Evolutionary conservation across 257 asterid species (phyloP).

Genomic region (Nicotiana sylvestris): DNA sequence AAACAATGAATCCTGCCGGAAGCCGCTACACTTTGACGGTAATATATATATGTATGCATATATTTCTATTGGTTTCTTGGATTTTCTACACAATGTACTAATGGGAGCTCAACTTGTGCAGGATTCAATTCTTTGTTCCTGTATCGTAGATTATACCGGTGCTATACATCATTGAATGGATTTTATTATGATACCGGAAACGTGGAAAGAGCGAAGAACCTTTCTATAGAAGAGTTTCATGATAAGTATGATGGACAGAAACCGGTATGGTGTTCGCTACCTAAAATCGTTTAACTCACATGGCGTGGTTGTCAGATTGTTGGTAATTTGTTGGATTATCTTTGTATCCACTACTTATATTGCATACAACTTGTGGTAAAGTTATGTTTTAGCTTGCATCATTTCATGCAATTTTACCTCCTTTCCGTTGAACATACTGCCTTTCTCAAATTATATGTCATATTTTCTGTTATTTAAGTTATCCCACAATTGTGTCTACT

Average conservation of each 20-base stretch:
- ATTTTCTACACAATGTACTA: constrained; percentile 13
- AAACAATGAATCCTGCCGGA: constrained; percentile 31
- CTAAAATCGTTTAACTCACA: not conserved
- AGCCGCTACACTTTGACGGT: constrained; percentile 69
- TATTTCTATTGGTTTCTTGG: not conserved
- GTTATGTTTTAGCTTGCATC: not conserved
- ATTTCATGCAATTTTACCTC: not conserved
- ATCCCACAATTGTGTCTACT: not conserved
- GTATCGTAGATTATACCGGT: constrained; percentile 82
- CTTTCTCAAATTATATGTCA: not conserved
- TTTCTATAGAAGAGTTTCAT: constrained; percentile 63
- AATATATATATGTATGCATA: not conserved
- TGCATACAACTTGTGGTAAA: not conserved
- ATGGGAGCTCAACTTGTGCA: constrained; percentile 36
- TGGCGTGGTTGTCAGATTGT: not conserved
- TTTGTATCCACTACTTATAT: not conserved
- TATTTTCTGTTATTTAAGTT: not conserved
- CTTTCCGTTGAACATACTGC: not conserved
- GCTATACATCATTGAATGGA: constrained; percentile 73
- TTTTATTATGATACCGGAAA: constrained; percentile 81
- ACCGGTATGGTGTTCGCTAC: constrained; percentile 51
- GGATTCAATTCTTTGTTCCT: constrained; percentile 85
- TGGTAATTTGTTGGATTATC: not conserved
- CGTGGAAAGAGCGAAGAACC: constrained; percentile 60
- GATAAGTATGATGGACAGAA: constrained; percentile 61